A percentile compares a stretch with the other conserved stretches of the same genome.
phyloP scores from a whole-genome alignment of 2,329 filamentous ascomycete species.

The Orbilia blumenaviensis region DNA sequence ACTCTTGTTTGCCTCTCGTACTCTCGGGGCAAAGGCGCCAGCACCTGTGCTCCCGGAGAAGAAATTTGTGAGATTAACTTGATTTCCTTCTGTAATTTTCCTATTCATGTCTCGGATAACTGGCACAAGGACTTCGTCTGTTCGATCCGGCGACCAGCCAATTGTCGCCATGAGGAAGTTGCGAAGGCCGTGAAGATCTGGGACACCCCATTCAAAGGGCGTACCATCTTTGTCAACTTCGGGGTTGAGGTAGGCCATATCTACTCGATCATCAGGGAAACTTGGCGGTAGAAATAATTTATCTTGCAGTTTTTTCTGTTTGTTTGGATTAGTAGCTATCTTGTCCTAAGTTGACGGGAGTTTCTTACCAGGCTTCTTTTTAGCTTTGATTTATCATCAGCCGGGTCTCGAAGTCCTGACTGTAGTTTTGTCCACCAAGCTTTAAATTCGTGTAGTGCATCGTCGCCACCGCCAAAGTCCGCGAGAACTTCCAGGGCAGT shows the following conservation, averaged over 20 bases:
- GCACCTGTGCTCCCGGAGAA: conserved; percentile 79
- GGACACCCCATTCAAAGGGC: conserved; percentile 92
- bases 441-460: conserved; percentile 75
- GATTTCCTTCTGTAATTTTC: conserved; percentile 86
- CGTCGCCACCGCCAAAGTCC: conserved; percentile 73
- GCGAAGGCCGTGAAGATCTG: conserved; percentile 85
- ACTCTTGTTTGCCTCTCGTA: conserved; percentile 70
- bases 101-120: conserved; percentile 96
- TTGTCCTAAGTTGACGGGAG: not conserved
- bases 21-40: conserved; percentile 76
- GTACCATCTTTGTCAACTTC: conserved; percentile 83
- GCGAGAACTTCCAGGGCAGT: conserved; percentile 93
- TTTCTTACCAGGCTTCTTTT: conserved; percentile 77
- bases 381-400: conserved; percentile 70
- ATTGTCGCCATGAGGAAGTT: conserved; percentile 89
- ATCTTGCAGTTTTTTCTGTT: conserved; percentile 44
- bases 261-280: conserved; percentile 82
- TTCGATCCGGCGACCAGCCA: conserved; percentile 89
- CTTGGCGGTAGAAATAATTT: conserved; percentile 84
- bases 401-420: conserved; percentile 72
- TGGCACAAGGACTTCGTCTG: conserved; percentile 93
- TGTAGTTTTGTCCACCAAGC: conserved; percentile 90
- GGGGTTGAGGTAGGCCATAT: conserved; percentile 82
- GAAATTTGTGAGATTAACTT: conserved; percentile 93
- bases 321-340: not conserved